Base-by-base conservation (phyloP, 768 basidiomycete species). In the Tephrocybe sp. region DNA sequence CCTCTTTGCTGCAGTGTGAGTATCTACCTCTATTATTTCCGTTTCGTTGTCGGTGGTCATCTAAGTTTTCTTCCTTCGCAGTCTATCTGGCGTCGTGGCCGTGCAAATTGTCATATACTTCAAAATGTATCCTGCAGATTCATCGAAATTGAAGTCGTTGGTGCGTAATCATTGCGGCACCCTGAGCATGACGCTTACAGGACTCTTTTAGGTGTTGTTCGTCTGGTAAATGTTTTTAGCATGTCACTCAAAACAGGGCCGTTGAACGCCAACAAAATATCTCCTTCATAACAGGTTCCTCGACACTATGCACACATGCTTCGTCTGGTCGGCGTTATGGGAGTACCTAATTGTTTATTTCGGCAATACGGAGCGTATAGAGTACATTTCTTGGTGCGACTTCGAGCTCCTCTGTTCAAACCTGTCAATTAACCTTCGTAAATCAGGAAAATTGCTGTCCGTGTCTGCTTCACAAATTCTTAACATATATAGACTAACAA, bases 311-410 rank as follows among this genome's bases (percentile, higher is more conserved):
- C 75, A 77, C 51, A 74, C 72, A 0, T 55, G 53, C 12, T 64
- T 72, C 48, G 69, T 75, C 22, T 72, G 71, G 67, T 53, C 61
- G 4, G 62, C 71, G 3, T 51, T 73, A 10, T 77, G 74, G 72
- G 58, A 69, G 26, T 73, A 72, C 51, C 50, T 74, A 5, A 71
- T 75, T 22, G 46, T 44, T 0, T 50, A 68, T 33, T 73, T 67
- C 51, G 72, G 70, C 2, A 22, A 59, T 7, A 7, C 43, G 2
- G 52, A 52, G 1, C 48, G 49, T 13, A 68, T 72, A 13, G 63
- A 72, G 32, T 48, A 51, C 8, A 73, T 77, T 32, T 65, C 70
- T 19, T 70, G 69, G 73, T 73, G 62, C 57, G 20, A 14, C 38
- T 14, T 6, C 41, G n/a, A 19, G 7, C 19, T 45, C 35, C 9